Evolutionary conservation across 768 basidiomycete genomes (phyloP).

Genomic region (Kwoniella botswanensis): DNA sequence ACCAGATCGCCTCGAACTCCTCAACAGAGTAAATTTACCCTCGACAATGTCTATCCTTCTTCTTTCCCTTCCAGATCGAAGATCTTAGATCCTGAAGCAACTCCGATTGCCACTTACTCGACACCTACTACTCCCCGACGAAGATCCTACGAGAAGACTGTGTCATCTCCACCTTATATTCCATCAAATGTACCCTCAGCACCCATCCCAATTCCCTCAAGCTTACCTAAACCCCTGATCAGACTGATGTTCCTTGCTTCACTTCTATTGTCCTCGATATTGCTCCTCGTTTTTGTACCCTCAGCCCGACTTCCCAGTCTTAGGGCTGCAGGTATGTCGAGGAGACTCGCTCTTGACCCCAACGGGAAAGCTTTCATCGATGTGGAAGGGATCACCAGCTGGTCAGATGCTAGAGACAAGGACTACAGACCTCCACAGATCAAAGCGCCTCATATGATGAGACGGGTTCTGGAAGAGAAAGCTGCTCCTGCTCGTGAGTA

Average conservation of each 20-base stretch:
- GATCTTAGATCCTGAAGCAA: conserved; percentile 11
- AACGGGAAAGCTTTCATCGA: conserved; percentile 39
- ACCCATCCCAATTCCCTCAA: conserved; percentile 26
- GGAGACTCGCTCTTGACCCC: conserved; percentile 36
- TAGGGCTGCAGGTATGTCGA: conserved; percentile 31
- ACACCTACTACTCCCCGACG: conserved; percentile 21
- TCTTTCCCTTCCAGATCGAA: conserved; percentile 20
- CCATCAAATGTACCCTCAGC: conserved; percentile 29
- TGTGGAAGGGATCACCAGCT: conserved; percentile 23
- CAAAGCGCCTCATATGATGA: conserved; percentile 34
- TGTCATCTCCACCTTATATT: conserved; percentile 18
- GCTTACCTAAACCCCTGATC: conserved; percentile 42
- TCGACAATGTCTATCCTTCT: conserved; percentile 27
- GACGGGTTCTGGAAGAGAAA: conserved; percentile 20
- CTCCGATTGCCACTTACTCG: conserved; percentile 22
- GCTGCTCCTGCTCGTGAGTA: conserved; percentile 27
- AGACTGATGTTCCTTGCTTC: conserved; percentile 40
- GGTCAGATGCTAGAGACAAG: conserved; percentile 30
- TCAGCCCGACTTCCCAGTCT: conserved; percentile 41
- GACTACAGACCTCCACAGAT: conserved; percentile 49
- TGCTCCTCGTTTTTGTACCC: conserved; percentile 40
- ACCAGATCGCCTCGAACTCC: conserved; percentile 40
- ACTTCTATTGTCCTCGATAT: conserved; percentile 31
- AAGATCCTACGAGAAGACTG: conserved; percentile 19
- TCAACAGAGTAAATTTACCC: conserved; percentile 34